Percentiles rank a stretch among this genome's conserved stretches.
These are phyloP conservation scores for Nitzschia sp. DNA, from an alignment of 108 stramenopile genomes.

Conservation along the genomic window DNA sequence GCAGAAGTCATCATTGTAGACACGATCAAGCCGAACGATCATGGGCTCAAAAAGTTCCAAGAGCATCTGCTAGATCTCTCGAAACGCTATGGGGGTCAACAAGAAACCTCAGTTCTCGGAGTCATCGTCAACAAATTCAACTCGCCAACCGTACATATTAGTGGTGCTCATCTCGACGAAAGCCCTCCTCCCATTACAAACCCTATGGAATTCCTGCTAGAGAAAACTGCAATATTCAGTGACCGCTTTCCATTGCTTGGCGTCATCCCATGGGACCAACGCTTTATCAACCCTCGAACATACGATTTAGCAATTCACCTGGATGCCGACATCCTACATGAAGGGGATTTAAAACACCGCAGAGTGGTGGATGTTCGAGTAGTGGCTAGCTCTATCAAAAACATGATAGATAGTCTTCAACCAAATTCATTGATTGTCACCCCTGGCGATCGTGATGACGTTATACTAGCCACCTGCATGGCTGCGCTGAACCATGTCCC, in stretches of 20 bases:
- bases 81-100: conserved; percentile 12
- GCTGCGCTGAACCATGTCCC: conserved; percentile 26
- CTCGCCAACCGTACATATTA: conserved; percentile 9
- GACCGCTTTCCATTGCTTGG: conserved; percentile 14
- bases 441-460: conserved; percentile 23
- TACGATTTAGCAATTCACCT: conserved; percentile 14
- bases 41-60: conserved; percentile 3
- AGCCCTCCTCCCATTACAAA: background rate
- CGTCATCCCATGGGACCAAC: conserved; percentile 22
- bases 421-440: conserved; percentile 13
- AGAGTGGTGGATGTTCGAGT: conserved; percentile 12
- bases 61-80: conserved; percentile 4
- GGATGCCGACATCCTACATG: conserved; percentile 1
- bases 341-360: conserved; percentile 19
- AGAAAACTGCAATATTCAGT: conserved; percentile 4
- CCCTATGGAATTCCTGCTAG: background rate
- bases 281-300: conserved; percentile 13
- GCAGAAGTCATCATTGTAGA: conserved; percentile 30
- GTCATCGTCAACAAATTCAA: conserved; percentile 35
- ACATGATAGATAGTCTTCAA: conserved; percentile 13
- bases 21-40: background rate
- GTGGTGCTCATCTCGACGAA: background rate
- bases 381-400: conserved; percentile 12
- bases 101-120: conserved; percentile 14
- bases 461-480: conserved; percentile 28